Evolutionary conservation across 495 filamentous ascomycete genomes (phyloP), one percentile per base, ranked within the genome.

Genomic region (Trichoderma reesei): DNA sequence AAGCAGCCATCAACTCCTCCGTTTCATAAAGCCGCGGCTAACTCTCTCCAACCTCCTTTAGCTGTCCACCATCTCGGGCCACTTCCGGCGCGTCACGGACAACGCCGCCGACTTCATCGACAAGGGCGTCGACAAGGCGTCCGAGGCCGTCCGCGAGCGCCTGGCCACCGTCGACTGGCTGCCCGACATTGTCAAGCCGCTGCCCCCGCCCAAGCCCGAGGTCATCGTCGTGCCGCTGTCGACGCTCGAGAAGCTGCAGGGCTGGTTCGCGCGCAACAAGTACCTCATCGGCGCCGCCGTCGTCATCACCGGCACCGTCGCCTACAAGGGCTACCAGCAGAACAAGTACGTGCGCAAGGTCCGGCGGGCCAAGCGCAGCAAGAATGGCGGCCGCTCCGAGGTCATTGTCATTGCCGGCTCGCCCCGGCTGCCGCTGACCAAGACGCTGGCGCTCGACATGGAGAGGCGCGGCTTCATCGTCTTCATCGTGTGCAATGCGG

Each of bases 381-480:
- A 82, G 14, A 96, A 90, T 77, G 94, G 94, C n/a, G 87, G 89
- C 10, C 80, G 92, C 62, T 85, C 87, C 60, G 94, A 98, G 70
- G 92, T 98, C 37, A 88, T 98, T 56, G 88, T 96, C 16, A 77
- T 98, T 65, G 90, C 91, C 39, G 92, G 94, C 44, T 88, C 88
- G 1, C 86, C 90, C 5, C 83, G 87, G 65, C 85, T 94, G 65
- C 90, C 91, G 20, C 79, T 96, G 68, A 90, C 89, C 1, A 83
- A 86, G 65, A 88, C 90, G 16, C 83, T 98, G 64, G 84, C 90
- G 1, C 71, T 90, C 36, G 95, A 98, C 69, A 71, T 98, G 64
- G 94, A 98, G 73, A 83, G 91, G 61, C 84, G 92, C 61, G 95
- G 95, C 14, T 98, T 96, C 71, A 90, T 98, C 59, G 92, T 98